Evolutionary conservation across 1,139 yeast species (phyloP).

Genomic region (Zygosaccharomyces pseudobailii): DNA sequence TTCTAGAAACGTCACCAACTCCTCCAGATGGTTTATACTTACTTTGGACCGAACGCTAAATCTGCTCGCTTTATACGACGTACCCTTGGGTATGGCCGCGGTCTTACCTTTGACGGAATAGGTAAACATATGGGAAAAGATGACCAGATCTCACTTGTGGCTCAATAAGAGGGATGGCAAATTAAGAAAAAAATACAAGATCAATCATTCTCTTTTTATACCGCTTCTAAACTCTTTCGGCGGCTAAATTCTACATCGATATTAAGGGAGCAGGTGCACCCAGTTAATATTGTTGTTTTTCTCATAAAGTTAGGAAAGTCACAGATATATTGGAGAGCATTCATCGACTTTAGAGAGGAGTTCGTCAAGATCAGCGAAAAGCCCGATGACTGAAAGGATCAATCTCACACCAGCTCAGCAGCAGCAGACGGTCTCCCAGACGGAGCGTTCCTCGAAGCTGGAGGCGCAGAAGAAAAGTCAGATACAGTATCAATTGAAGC

Average conservation of each 20-base stretch:
- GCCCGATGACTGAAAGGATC: conserved; percentile 16
- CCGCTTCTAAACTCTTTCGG: background rate
- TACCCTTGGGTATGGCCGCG: background rate
- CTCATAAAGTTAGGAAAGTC: background rate
- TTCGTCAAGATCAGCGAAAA: background rate
- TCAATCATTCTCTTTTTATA: background rate
- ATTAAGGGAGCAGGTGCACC: background rate
- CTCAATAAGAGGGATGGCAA: background rate
- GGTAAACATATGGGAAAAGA: background rate
- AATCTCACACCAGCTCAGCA: conserved; percentile 24
- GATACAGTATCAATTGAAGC: conserved; percentile 54
- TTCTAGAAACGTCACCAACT: background rate
- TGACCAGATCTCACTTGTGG: conserved; percentile 2
- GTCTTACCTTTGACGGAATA: background rate
- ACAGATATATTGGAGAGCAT: background rate
- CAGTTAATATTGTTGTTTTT: background rate
- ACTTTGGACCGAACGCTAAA: background rate
- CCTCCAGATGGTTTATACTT: background rate
- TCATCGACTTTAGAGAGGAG: background rate
- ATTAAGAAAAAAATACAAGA: background rate
- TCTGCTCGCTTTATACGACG: background rate
- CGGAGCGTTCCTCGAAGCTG: background rate
- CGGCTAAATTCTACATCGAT: background rate
- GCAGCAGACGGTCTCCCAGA: conserved; percentile 4
- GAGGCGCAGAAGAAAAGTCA: conserved; percentile 36